Percentiles rank a stretch among this genome's conserved stretches.
Conservation (phyloP, 1,139 yeast genomes). For the Dujonia santamariae region DNA sequence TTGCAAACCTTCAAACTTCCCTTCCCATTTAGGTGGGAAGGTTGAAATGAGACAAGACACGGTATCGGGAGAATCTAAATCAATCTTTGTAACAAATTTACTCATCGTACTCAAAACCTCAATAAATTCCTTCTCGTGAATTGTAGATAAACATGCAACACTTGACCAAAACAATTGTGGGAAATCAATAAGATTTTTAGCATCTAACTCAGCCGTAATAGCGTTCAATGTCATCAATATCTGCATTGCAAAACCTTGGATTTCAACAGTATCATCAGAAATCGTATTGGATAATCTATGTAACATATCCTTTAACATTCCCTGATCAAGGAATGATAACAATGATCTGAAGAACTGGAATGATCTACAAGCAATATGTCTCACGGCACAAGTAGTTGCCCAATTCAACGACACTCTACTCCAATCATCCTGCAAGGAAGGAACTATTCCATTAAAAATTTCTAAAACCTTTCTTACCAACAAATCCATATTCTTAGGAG, state of each 20-base stretch:
- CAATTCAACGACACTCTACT: constrained; percentile 78
- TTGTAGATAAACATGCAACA: constrained; percentile 85
- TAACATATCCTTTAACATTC: constrained; percentile 90
- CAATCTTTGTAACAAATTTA: constrained; percentile 82
- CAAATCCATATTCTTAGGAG: constrained; percentile 86
- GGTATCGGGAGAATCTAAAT: constrained; percentile 80
- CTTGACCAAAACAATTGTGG: constrained; percentile 97
- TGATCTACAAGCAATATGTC: constrained; percentile 95
- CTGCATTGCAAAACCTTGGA: constrained; percentile 97
- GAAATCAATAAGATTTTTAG: constrained; percentile 75
- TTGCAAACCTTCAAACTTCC: constrained; percentile 86
- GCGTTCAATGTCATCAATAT: constrained; percentile 94
- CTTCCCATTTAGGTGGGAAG: constrained; percentile 96
- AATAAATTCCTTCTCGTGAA: constrained; percentile 90
- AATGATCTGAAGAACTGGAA: constrained; percentile 89
- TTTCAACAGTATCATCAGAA: constrained; percentile 82
- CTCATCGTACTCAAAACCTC: constrained; percentile 81
- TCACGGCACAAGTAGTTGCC: constrained; percentile 98
- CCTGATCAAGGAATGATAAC: constrained; percentile 73
- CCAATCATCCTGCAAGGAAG: constrained; percentile 76
- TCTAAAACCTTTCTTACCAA: constrained; percentile 64
- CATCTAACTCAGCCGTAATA: constrained; percentile 77
- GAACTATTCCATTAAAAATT: constrained; percentile 48
- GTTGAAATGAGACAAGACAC: constrained; percentile 79
- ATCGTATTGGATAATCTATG: constrained; percentile 91